phyloP scores from a whole-genome alignment of 106 monocot species.

The Phalaenopsis aphrodite region DNA sequence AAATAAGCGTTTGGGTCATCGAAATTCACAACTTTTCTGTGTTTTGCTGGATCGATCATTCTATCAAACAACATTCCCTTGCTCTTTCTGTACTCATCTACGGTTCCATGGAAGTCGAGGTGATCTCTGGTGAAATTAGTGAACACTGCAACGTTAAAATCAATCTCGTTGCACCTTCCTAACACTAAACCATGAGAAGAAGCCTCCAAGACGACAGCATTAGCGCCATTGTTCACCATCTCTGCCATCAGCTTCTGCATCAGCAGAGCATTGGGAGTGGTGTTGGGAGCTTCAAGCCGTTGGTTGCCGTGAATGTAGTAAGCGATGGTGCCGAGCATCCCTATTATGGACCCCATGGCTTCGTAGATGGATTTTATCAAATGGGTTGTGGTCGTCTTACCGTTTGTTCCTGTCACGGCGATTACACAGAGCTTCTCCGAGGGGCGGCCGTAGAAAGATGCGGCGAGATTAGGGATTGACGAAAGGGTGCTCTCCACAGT shows the following conservation, averaged over 20 bases:
- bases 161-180: conserved; percentile 57
- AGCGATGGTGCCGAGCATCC: conserved; percentile 45
- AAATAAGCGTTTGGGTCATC: conserved; percentile 52
- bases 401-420: conserved; percentile 56
- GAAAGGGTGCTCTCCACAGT: conserved; percentile 46
- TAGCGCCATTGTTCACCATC: conserved; percentile 23
- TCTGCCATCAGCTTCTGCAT: conserved; percentile 30
- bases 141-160: conserved; percentile 68
- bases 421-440: conserved; percentile 49
- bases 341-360: conserved; percentile 39
- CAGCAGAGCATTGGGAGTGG: conserved; percentile 26
- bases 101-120: conserved; percentile 40
- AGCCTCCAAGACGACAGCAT: conserved; percentile 36
- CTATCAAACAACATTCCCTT: conserved; percentile 56
- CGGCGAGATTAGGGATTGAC: conserved; percentile 39
- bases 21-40: conserved; percentile 59
- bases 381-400: conserved; percentile 57
- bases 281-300: conserved; percentile 37
- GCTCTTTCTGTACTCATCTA: conserved; percentile 45
- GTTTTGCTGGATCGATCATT: conserved; percentile 50
- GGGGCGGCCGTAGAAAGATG: conserved; percentile 46
- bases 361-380: conserved; percentile 59
- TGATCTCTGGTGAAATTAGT: conserved; percentile 60
- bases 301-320: conserved; percentile 39
- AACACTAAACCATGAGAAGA: conserved; percentile 38